phyloP scores from a whole-genome alignment of 306 rosid genomes.

The Gastrolobium bilobum region DNA sequence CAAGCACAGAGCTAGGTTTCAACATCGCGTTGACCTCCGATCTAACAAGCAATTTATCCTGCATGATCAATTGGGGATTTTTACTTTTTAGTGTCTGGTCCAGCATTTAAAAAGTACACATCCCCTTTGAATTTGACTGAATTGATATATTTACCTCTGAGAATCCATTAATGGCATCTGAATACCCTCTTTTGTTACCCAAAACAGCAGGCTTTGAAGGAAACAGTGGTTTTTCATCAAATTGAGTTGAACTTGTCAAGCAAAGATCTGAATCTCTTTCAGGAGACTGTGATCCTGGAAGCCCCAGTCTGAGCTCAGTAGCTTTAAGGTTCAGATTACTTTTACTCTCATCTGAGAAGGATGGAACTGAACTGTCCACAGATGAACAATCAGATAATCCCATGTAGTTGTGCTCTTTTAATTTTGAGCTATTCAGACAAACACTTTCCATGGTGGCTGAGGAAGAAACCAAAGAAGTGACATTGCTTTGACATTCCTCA shows the following conservation, averaged over 20 bases:
- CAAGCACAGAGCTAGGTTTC: conserved; percentile 65
- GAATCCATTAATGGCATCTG: conserved; percentile 82
- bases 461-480: conserved; percentile 63
- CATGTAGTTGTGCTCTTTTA: conserved; percentile 84
- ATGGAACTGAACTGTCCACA: conserved; percentile 65
- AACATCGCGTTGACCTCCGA: conserved; percentile 54
- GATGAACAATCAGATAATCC: conserved; percentile 81
- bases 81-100: conserved; percentile 32
- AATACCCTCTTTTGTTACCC: conserved; percentile 89
- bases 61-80: conserved; percentile 48
- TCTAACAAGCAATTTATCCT: conserved; percentile 64
- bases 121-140: conserved; percentile 24
- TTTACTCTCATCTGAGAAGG: conserved; percentile 60
- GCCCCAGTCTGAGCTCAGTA: conserved; percentile 91
- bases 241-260: conserved; percentile 61
- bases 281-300: conserved; percentile 91
- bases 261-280: conserved; percentile 65
- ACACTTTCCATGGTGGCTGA: conserved; percentile 63
- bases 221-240: conserved; percentile 76
- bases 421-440: conserved; percentile 55
- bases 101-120: conserved; percentile 9
- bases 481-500: conserved; percentile 75
- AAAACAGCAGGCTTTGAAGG: conserved; percentile 68
- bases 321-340: conserved; percentile 76
- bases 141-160: conserved; percentile 66